phyloP scores from a whole-genome alignment of 768 basidiomycete species.

The Clitopilus hobsonii region DNA sequence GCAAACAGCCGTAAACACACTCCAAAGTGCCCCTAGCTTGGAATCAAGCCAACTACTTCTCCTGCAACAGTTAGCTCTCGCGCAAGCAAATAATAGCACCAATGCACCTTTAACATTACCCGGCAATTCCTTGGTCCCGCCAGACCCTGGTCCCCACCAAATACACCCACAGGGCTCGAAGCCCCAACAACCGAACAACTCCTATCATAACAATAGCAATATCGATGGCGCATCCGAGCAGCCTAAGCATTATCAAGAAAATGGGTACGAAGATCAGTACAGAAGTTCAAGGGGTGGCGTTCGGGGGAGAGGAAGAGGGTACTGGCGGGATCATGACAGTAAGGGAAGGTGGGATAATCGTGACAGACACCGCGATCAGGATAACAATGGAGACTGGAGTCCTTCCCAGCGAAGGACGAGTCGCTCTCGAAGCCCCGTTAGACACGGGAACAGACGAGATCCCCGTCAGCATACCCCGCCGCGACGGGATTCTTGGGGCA shows the following conservation, averaged over 20 bases:
- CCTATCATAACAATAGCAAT: conserved; percentile 34
- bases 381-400: conserved; percentile 37
- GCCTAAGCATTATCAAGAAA: conserved; percentile 45
- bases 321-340: conserved; percentile 46
- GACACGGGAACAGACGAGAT: conserved; percentile 46
- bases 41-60: conserved; percentile 61
- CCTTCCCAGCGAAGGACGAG: conserved; percentile 45
- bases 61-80: conserved; percentile 74
- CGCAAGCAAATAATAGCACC: conserved; percentile 43
- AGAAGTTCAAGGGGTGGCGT: conserved; percentile 45
- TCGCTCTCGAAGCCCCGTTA: conserved; percentile 72
- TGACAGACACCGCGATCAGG: conserved; percentile 50
- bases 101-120: conserved; percentile 19
- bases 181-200: conserved; percentile 33
- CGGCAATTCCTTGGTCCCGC: conserved; percentile 27
- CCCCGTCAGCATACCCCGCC: conserved; percentile 59
- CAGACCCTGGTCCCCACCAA: conserved; percentile 20
- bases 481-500: conserved; percentile 32
- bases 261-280: not conserved
- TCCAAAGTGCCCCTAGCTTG: conserved; percentile 28
- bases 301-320: conserved; percentile 29
- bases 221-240: no score
- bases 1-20: conserved; percentile 60
- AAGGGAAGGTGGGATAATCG: conserved; percentile 57
- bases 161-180: no score